A percentile compares a stretch with the other conserved stretches of the same genome.
Evolutionary conservation across 2,329 filamentous ascomycete genomes (phyloP).

Genomic region (Fusarium sacchari): DNA sequence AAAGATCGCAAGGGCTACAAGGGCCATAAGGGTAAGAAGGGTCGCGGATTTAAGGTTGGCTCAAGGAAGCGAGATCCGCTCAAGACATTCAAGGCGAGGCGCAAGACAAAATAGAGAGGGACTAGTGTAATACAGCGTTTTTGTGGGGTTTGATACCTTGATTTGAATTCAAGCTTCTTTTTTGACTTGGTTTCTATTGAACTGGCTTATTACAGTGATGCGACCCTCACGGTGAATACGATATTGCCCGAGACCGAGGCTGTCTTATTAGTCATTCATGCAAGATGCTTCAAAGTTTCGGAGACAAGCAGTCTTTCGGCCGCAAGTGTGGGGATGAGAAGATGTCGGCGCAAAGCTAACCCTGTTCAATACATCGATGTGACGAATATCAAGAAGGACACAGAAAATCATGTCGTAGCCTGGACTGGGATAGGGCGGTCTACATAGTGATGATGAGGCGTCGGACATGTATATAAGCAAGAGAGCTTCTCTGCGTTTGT

Average conservation of each 20-base stretch:
- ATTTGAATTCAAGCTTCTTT: constrained; percentile 10
- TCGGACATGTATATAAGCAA: constrained; percentile 9
- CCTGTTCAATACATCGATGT: not conserved
- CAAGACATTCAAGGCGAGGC: constrained; percentile 82
- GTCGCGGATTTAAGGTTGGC: constrained; percentile 58
- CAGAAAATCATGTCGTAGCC: not conserved
- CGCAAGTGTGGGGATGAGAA: not conserved
- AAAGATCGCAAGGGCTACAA: constrained; percentile 65
- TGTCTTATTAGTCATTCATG: constrained; percentile 39
- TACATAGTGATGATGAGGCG: not conserved
- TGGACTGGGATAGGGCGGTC: not conserved
- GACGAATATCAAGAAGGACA: not conserved
- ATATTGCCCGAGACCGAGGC: not conserved
- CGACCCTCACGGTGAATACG: too few relatives aligned
- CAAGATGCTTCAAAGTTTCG: constrained; percentile 6
- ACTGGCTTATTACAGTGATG: not conserved
- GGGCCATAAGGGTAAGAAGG: constrained; percentile 57
- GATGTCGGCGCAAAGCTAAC: not conserved
- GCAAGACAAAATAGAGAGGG: constrained; percentile 53
- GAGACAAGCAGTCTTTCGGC: constrained; percentile 26
- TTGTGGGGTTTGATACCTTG: constrained; percentile 34
- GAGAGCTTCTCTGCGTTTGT: not conserved
- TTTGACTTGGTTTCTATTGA: not conserved
- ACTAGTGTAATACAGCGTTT: constrained; percentile 24
- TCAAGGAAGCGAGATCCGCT: constrained; percentile 83